Base-by-base conservation (phyloP, 192 early-diverging fungal species). In the Irineochytrium annulatum region DNA sequence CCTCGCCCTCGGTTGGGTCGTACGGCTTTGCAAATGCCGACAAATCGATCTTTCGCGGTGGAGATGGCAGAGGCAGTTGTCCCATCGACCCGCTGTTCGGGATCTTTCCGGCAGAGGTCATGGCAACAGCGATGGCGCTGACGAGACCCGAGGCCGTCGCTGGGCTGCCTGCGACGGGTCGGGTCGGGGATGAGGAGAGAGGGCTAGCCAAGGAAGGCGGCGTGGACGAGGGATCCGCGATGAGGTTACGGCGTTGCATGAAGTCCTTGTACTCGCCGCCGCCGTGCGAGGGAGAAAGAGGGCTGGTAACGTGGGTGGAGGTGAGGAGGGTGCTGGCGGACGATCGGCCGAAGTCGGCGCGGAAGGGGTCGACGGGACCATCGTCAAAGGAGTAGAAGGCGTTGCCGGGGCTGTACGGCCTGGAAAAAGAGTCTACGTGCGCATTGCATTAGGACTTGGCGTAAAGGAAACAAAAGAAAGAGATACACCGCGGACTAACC, bases 221-320 rank as follows among this genome's bases (percentile, higher is more conserved):
- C n/a, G 37, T 41, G 37, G 37, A n/a, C 37, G 37, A 41, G 37
- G 37, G 56, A 19, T 49, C 24, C 26, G 45, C 28, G 14, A 77
- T 24, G 46, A 67, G 64, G 46, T 70, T 60, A 11, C 63, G 59
- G 14, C 73, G 69, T 32, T 66, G 43, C 54, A 75, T 63, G 44
- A 78, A 73, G 43, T 78, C 70, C 52, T 67, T 30, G 34, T 73
- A 63, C 34, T 77, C 75, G 35, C 43, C 55, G 13, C n/a, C 41
- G 19, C 30, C 22, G 14, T 51, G 49, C 13, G 16, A 27, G 24
- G 14, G 16, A 19, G 20, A 19, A 51, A 51, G 14, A n/a, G n/a
- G n/a, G n/a, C n/a, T n/a, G 22, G 29, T 41, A 14, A 26, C 3
- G 55, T 57, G 31, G n/a, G 31, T 34, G 34, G 55, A 32, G 55